Conservation (phyloP, 495 filamentous ascomycete genomes). For the Aspergillus asperescens region DNA sequence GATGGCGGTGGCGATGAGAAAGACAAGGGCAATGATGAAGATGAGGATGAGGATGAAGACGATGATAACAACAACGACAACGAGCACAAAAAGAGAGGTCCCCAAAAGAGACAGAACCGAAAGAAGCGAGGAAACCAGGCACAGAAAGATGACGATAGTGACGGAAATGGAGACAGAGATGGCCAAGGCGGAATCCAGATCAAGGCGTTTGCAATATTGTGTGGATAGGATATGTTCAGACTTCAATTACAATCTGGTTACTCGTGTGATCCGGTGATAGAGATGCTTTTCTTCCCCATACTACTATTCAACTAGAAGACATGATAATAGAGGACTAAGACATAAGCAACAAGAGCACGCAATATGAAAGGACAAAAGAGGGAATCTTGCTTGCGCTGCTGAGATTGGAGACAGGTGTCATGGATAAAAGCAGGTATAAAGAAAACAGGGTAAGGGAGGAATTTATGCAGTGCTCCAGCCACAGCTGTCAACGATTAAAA, state of each 20-base stretch:
- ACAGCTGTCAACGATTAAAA: conserved; percentile 37
- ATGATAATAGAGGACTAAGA: conserved; percentile 29
- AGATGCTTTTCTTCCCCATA: conserved; percentile 39
- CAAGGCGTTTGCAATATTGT: background rate
- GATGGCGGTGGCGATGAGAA: background rate
- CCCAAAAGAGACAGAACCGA: background rate
- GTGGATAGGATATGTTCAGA: background rate
- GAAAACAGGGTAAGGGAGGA: conserved; percentile 22
- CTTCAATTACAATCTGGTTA: background rate
- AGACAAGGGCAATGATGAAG: background rate
- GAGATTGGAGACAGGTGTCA: conserved; percentile 40
- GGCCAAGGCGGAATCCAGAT: background rate
- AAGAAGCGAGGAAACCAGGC: background rate
- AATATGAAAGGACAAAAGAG: conserved; percentile 35
- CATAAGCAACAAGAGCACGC: conserved; percentile 27
- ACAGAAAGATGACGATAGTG: background rate
- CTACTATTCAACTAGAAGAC: conserved; percentile 34
- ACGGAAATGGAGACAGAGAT: background rate
- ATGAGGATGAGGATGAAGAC: background rate
- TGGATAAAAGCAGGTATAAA: conserved; percentile 28
- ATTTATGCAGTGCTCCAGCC: conserved; percentile 28
- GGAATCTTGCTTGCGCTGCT: conserved; percentile 43
- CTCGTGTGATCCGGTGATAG: background rate
- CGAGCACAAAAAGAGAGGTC: background rate
- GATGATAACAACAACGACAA: background rate